A percentile compares a stretch with the other conserved stretches of the same genome.
Conservation (phyloP, 2,329 filamentous ascomycete species). For the Pseudogymnoascus sp. region DNA sequence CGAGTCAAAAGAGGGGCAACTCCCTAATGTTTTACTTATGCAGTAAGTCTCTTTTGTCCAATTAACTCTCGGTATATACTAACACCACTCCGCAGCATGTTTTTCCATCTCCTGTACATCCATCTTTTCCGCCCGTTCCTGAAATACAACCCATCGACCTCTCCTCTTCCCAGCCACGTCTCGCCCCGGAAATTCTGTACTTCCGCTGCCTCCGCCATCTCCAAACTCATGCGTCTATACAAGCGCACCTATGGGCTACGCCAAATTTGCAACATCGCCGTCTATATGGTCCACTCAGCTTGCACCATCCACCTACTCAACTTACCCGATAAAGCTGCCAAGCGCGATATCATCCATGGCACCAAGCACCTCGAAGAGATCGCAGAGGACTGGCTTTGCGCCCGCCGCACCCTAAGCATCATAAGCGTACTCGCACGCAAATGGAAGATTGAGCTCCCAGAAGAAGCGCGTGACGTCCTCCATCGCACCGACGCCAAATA, state of each 20-base stretch:
- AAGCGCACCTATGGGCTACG: constrained; percentile 85
- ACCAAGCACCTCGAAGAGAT: constrained; percentile 92
- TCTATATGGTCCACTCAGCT: constrained; percentile 91
- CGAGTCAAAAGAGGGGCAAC: constrained; percentile 79
- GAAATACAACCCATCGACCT: constrained; percentile 76
- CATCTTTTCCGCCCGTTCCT: constrained; percentile 93
- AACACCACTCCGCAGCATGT: constrained; percentile 62
- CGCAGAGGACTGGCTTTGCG: constrained; percentile 88
- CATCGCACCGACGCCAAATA: constrained; percentile 73
- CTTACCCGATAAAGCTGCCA: constrained; percentile 84
- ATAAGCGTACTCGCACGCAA: constrained; percentile 79
- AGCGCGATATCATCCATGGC: constrained; percentile 82
- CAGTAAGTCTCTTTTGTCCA: constrained; percentile 12
- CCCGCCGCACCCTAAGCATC: constrained; percentile 76
- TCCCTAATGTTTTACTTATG: constrained; percentile 76
- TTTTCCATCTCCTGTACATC: constrained; percentile 91
- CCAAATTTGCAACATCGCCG: constrained; percentile 93
- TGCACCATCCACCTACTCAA: constrained; percentile 94
- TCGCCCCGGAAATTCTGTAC: constrained; percentile 89
- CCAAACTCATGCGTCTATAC: constrained; percentile 89
- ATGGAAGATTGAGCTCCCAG: constrained; percentile 81
- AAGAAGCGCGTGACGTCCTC: constrained; percentile 73
- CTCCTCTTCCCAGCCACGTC: constrained; percentile 78
- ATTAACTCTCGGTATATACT: background rate
- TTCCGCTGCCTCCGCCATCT: constrained; percentile 81